Conservation (phyloP, 2,329 filamentous ascomycete genomes). For the Botrytis cinerea region DNA sequence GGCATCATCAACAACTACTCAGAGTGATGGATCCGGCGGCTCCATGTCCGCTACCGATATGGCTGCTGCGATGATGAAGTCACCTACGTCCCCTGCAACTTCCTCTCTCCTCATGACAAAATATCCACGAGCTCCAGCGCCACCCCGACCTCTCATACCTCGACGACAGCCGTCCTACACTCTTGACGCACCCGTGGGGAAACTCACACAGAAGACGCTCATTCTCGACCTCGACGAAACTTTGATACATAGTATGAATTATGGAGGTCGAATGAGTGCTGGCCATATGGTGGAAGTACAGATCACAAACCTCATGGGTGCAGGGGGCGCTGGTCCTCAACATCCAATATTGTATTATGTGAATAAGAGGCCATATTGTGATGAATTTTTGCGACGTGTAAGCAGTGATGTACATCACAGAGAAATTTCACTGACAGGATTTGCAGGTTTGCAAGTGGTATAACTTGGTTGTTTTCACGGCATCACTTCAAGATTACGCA, state of each 20-base stretch:
- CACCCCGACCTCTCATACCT: conserved; percentile 87
- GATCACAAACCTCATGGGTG: conserved; percentile 70
- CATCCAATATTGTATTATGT: conserved; percentile 99
- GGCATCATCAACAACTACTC: conserved; percentile 51
- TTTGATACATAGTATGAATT: conserved; percentile 95
- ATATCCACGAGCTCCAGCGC: conserved; percentile 87
- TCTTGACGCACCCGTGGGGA: conserved; percentile 52
- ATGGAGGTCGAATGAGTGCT: conserved; percentile 91
- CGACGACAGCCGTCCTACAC: conserved; percentile 86
- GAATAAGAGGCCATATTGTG: conserved; percentile 94
- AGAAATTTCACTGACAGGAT: conserved; percentile 33
- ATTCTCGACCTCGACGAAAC: conserved; percentile 97
- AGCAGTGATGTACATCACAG: conserved; percentile 35
- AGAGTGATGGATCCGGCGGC: conserved; percentile 44
- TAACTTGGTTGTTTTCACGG: conserved; percentile 94
- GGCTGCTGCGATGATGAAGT: conserved; percentile 81
- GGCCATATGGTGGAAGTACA: conserved; percentile 99
- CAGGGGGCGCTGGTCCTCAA: conserved; percentile 75
- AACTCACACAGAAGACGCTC: conserved; percentile 80
- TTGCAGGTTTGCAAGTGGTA: conserved; percentile 93
- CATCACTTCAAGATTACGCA: conserved; percentile 96
- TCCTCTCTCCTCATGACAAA: conserved; percentile 67
- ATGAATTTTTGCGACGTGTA: conserved; percentile 89
- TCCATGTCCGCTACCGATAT: conserved; percentile 46
- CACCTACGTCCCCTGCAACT: conserved; percentile 80